Base-by-base conservation (phyloP, 1,284 basidiomycete species). In the Leccinum angustisporum region DNA sequence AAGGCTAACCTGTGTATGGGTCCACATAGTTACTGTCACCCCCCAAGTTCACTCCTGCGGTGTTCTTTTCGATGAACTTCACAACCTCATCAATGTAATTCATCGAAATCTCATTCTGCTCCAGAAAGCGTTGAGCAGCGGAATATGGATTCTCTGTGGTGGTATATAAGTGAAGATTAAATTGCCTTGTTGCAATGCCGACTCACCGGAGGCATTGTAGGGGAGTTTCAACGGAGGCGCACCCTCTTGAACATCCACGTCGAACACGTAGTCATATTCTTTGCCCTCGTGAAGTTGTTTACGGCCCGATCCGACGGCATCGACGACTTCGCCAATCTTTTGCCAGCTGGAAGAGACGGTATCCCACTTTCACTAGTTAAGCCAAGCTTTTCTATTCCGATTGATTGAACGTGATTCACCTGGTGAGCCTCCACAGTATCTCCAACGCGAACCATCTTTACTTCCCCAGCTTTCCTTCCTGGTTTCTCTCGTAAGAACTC, bases 201-300 rank as follows among this genome's bases (percentile, higher is more conserved):
- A 64, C 86, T 63, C 66, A 93, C 95, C 94, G 52, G 85, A 85
- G 13, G 84, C 86, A 72, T 98, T 98, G 77, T 93, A 99, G 0
- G 97, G 96, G 34, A 99, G 83, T 73, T 98, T 98, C 65, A 99
- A 81, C 6, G 95, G 90, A 6, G 97, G 96, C 25, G 86, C 87
- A 7, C 95, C 97, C 66, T 98, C 97, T 66, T 94, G 84, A 31
- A 98, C 91, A 71, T 98, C 97, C 18, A 99, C 96, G 70, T 98
- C 96, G 70, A 99, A 99, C 8, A 99, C 97, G 70, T 98, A 97
- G 78, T 99, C 97, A 72, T 96, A 99, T 77, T 98, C 97, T 73
- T 90, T 90, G 33, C 97, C 97, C 67, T 93, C 77, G 74, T 92
- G 91, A 5, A 97, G 82, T 75, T 97, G 94, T 76, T 94, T 98